These are phyloP conservation scores for Yarrowia bubula DNA, from an alignment of 805 yeast genomes.

Conservation along the genomic window DNA sequence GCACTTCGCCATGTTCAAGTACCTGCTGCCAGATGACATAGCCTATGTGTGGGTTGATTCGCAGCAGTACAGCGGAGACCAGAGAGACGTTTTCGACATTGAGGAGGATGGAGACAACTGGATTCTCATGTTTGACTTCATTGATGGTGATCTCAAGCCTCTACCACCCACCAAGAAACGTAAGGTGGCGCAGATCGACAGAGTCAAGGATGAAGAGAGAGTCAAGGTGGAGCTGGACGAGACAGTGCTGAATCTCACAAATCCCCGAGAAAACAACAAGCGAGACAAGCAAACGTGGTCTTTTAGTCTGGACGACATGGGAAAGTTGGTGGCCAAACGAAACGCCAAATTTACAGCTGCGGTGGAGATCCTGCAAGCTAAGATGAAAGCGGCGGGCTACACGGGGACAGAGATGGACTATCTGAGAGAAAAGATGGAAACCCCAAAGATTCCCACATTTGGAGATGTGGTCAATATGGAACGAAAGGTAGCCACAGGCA, in stretches of 20 bases:
- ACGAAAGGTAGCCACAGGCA: not conserved
- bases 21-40: conserved; percentile 65
- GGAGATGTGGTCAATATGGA: conserved; percentile 28
- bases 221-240: conserved; percentile 13
- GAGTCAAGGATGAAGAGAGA: not conserved
- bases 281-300: not conserved
- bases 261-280: conserved; percentile 8
- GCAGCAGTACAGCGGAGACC: conserved; percentile 22
- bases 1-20: conserved; percentile 65
- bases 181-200: not conserved
- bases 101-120: conserved; percentile 48
- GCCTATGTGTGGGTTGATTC: conserved; percentile 69
- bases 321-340: not conserved
- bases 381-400: conserved; percentile 60
- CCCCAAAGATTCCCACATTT: conserved; percentile 41
- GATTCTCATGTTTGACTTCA: conserved; percentile 69
- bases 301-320: conserved; percentile 1
- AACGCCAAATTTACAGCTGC: conserved; percentile 6
- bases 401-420: conserved; percentile 45
- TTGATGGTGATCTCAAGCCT: conserved; percentile 50
- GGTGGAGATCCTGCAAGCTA: conserved; percentile 49
- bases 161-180: not conserved
- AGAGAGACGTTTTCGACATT: conserved; percentile 51
- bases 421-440: conserved; percentile 31
- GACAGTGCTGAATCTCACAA: not conserved